Evolutionary conservation across 768 basidiomycete genomes (phyloP), one percentile per base, ranked within the genome.

Genomic region (Termitomyces sp.): DNA sequence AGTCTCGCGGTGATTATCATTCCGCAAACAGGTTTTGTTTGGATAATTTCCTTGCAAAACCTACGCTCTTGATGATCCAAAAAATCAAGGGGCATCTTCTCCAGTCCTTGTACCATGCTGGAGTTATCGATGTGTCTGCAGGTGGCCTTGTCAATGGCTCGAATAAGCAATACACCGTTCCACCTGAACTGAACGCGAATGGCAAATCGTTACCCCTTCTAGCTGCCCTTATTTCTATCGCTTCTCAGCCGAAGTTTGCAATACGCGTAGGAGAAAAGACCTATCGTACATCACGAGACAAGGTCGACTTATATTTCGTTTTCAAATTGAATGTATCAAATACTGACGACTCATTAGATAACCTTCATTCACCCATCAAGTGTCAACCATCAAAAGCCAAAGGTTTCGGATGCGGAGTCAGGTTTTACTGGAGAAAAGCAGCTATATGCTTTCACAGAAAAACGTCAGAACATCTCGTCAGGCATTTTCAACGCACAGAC

Each of bases 221-320:
- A 28, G 84, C 89, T 12, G 92, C 87, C 8, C 74, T 98, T 51
- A 89, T 97, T 64, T 83, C 92, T 10, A 81, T 90, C 50, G 92
- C 91, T 0, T 83, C 82, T 2, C 92, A 95, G 63, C 94, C 94
- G 22, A 94, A 95, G 68, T 96, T 94, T 68, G 93, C 89, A 3
- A 79, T 96, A 51, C 76, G 88, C 50, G 83, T 81, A 6, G 79
- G 84, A 1, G 85, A 86, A 43, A 83, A 76, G 66, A 77, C 76
- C 6, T 81, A 82, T 56, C 77, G 92, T 43, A 96, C 94, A 2
- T 76, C 82, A 15, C 81, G 83, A 53, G 94, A 97, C 65, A 94
- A 90, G 82, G 94, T 93, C 57, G 30, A 77, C 59, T 41, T 51
- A 48, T 19, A 32, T 32, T 32, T 32, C 28, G 28, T 51, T 35